These are phyloP conservation scores for Lathyrus tuberosus DNA, from an alignment of 306 rosid genomes.

Conservation along the genomic window DNA sequence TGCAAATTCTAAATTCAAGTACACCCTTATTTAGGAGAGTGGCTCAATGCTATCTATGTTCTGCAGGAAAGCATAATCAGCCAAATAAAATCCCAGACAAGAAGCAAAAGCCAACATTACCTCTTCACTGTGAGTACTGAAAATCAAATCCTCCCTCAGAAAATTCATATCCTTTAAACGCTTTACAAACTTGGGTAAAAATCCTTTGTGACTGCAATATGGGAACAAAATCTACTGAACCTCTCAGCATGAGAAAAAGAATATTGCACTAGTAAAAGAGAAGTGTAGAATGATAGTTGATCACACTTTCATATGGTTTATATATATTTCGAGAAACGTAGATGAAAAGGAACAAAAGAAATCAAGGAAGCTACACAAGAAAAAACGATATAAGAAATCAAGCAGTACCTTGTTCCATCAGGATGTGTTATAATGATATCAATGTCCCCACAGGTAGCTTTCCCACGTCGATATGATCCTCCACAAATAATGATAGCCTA, in stretches of 20 bases:
- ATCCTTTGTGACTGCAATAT: constrained; percentile 80
- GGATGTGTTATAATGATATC: constrained; percentile 90
- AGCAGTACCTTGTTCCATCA: constrained; percentile 75
- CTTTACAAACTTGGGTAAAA: constrained; percentile 69
- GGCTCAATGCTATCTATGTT: not conserved
- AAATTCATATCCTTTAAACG: constrained; percentile 81
- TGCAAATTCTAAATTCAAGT: not conserved
- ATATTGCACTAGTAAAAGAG: constrained; percentile 27
- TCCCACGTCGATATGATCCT: constrained; percentile 93
- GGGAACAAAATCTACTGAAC: constrained; percentile 37
- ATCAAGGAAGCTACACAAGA: constrained; percentile 8
- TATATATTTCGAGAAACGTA: not conserved
- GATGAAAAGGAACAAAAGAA: not conserved
- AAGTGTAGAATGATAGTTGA: constrained; percentile 13
- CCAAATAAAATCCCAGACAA: constrained; percentile 30
- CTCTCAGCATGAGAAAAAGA: constrained; percentile 26
- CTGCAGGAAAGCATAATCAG: constrained; percentile 15
- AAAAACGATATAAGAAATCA: constrained; percentile 1
- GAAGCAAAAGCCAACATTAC: constrained; percentile 47
- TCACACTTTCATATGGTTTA: not conserved
- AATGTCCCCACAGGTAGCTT: constrained; percentile 92
- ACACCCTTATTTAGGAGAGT: no score
- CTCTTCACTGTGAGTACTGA: constrained; percentile 90
- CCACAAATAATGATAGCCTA: constrained; percentile 82
- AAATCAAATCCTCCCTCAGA: constrained; percentile 85